Conservation (phyloP, 176 grass and related monocot genomes). For the Aegilops sharonensis region DNA sequence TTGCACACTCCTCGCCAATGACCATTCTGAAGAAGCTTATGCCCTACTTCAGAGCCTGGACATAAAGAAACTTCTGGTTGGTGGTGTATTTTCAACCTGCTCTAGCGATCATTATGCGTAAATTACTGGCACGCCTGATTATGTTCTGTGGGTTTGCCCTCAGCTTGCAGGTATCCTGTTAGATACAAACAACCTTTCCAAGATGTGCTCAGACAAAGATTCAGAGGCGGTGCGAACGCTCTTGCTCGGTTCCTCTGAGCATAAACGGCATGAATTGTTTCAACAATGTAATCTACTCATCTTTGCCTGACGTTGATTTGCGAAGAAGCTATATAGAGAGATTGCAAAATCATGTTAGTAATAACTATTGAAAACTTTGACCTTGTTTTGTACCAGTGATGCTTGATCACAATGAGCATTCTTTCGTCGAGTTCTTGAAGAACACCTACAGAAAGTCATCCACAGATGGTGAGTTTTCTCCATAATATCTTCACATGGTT, state of each 20-base stretch:
- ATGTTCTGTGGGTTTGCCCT: conserved; percentile 4
- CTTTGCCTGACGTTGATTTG: conserved; percentile 18
- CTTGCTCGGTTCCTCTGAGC: conserved; percentile 33
- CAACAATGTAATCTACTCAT: conserved; percentile 48
- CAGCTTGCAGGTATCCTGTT: conserved; percentile 73
- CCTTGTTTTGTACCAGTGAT: conserved; percentile 48
- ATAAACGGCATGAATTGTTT: conserved; percentile 53
- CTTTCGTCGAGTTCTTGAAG: conserved; percentile 54
- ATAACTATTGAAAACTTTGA: conserved; percentile 20
- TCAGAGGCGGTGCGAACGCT: conserved; percentile 62
- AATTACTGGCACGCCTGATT: conserved; percentile 15
- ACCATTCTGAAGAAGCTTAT: conserved; percentile 54
- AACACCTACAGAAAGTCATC: conserved; percentile 41
- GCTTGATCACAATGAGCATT: conserved; percentile 52
- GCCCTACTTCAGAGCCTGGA: conserved; percentile 47
- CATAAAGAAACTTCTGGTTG: conserved; percentile 71
- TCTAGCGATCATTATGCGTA: background rate
- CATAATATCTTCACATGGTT: background rate
- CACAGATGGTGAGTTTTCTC: conserved; percentile 36
- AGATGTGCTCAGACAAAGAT: conserved; percentile 52
- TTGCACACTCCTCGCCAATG: conserved; percentile 53
- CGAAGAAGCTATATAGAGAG: background rate
- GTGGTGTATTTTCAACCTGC: conserved; percentile 30
- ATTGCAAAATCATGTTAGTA: background rate
- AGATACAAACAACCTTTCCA: conserved; percentile 58